Evolutionary conservation across 2,329 filamentous ascomycete species (phyloP).

Genomic region (Scedosporium aurantiacum): DNA sequence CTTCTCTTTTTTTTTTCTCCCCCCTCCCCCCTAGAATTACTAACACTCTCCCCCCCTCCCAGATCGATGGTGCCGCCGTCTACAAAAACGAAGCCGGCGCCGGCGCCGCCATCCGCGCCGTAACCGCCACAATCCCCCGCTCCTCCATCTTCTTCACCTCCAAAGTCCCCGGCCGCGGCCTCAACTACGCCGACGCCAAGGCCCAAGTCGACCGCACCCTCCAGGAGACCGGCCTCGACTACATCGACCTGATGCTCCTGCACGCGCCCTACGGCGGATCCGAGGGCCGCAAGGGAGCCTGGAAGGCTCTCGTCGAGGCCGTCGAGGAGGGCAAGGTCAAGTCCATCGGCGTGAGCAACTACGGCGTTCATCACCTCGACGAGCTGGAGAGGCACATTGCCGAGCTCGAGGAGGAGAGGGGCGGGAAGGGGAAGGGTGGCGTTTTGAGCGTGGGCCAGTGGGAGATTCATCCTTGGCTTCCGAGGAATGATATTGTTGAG

Average conservation of each 20-base stretch:
- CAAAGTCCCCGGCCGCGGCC: conserved; percentile 34
- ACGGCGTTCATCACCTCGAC: conserved; percentile 50
- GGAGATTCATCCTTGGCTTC: conserved; percentile 83
- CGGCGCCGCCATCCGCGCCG: conserved; percentile 30
- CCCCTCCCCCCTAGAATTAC: background rate
- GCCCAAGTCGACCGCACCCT: conserved; percentile 53
- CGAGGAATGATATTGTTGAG: conserved; percentile 63
- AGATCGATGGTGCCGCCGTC: conserved; percentile 42
- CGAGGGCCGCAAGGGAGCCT: conserved; percentile 44
- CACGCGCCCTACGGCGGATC: conserved; percentile 50
- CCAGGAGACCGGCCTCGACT: conserved; percentile 48
- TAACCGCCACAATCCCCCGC: conserved; percentile 28
- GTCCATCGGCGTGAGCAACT: conserved; percentile 55
- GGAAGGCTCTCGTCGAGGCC: conserved; percentile 52
- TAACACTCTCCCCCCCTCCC: background rate
- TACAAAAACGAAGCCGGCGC: conserved; percentile 41
- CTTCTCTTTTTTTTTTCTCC: background rate
- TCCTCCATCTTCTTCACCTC: conserved; percentile 44
- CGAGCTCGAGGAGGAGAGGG: conserved; percentile 49
- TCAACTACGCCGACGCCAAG: conserved; percentile 53
- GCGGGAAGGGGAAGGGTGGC: conserved; percentile 52
- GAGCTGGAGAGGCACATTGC: conserved; percentile 48
- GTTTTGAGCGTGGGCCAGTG: conserved; percentile 76
- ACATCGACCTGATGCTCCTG: conserved; percentile 56
- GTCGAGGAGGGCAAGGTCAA: conserved; percentile 51